Percentiles rank a stretch among this genome's conserved stretches.
These are phyloP conservation scores for Chlorella sorokiniana DNA, from an alignment of 139 green algal genomes.

Conservation along the genomic window DNA sequence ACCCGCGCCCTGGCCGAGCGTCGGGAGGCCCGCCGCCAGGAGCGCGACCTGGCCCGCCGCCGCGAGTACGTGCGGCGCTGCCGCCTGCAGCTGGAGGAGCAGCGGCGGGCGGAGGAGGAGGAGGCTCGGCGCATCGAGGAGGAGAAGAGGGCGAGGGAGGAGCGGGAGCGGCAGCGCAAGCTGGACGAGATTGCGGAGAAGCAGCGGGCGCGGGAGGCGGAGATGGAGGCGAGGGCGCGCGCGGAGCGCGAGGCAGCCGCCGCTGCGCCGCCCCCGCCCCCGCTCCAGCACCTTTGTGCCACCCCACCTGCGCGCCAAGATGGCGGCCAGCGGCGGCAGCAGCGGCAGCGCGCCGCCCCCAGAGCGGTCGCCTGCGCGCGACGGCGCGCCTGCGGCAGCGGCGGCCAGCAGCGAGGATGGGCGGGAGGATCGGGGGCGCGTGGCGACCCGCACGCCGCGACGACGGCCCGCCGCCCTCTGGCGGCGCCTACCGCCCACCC, in stretches of 20 bases:
- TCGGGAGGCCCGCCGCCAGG: slow-evolving; percentile 53
- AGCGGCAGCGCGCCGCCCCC: slow-evolving; percentile 2
- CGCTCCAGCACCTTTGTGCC: slow-evolving; percentile 26
- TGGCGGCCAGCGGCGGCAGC: not conserved
- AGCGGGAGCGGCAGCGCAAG: slow-evolving; percentile 41
- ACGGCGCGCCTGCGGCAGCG: not conserved
- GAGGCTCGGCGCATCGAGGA: slow-evolving; percentile 25
- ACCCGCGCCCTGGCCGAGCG: slow-evolving; percentile 43
- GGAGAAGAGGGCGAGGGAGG: slow-evolving; percentile 25
- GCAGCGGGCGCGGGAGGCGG: slow-evolving; percentile 44
- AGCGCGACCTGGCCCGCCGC: slow-evolving; percentile 75
- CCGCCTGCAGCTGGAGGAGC: slow-evolving; percentile 62
- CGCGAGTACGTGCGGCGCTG: slow-evolving; percentile 80
- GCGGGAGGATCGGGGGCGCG: not conserved
- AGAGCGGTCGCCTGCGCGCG: slow-evolving; percentile 5
- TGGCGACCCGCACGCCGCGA: not conserved
- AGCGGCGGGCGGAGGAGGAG: slow-evolving; percentile 46
- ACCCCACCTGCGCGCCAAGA: slow-evolving; percentile 11
- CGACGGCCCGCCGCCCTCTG: not conserved
- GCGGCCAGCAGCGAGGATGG: not conserved
- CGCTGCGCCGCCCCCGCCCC: slow-evolving; percentile 6
- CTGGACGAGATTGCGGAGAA: slow-evolving; percentile 43
- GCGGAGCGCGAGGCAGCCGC: slow-evolving; percentile 35
- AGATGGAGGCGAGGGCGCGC: slow-evolving; percentile 45
- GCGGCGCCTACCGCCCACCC: not conserved